A percentile compares a stretch with the other conserved stretches of the same genome.
Conservation (phyloP, 208 protist genomes). For the Trypanosoma melophagium region DNA sequence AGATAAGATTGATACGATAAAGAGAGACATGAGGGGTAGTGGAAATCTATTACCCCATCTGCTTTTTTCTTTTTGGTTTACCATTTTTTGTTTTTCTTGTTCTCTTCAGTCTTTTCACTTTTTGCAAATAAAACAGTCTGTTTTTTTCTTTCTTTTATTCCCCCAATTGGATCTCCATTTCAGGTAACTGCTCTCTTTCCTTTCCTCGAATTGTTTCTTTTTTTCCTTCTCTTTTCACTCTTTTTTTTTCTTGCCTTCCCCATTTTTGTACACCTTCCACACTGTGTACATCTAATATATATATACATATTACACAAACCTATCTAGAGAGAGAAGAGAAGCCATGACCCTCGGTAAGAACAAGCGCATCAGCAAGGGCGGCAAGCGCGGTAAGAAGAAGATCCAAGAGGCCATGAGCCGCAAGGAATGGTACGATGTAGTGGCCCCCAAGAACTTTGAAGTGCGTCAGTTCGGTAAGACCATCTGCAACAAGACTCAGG, state of each 20-base stretch:
- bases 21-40: no score
- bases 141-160: no score
- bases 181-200: neutral
- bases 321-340: constrained; percentile 4
- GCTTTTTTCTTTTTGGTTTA: no score
- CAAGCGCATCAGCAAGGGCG: constrained; percentile 95
- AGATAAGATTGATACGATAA: no score
- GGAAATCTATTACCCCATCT: no score
- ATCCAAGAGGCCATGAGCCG: constrained; percentile 96
- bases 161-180: no score
- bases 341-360: constrained; percentile 94
- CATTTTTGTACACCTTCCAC: neutral
- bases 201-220: neutral
- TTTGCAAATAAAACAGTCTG: no score
- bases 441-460: constrained; percentile 96
- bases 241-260: neutral
- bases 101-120: no score
- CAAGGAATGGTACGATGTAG: constrained; percentile 99
- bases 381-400: constrained; percentile 95
- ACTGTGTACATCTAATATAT: neutral
- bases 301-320: no score
- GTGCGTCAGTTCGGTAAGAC: constrained; percentile 96
- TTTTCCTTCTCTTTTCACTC: neutral
- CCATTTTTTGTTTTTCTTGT: no score
- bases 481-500: constrained; percentile 96